Evolutionary conservation across 352 stramenopile species (phyloP).

Genomic region (Phytophthora sansomeana): DNA sequence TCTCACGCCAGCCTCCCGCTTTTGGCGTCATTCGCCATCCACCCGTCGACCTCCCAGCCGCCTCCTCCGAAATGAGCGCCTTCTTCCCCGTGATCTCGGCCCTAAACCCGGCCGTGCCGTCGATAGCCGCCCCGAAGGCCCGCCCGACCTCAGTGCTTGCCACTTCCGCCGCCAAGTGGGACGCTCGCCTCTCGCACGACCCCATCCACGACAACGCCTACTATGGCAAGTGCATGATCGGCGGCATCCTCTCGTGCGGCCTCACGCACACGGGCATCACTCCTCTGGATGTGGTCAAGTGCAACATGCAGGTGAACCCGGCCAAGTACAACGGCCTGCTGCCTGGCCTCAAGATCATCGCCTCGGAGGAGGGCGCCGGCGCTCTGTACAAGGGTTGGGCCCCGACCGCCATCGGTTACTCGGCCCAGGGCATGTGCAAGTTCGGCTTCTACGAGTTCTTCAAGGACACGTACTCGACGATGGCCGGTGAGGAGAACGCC

Average conservation of each 20-base stretch:
- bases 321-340: conserved; percentile 87
- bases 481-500: conserved; percentile 92
- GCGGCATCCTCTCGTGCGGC: conserved; percentile 92
- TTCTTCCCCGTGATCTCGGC: conserved; percentile 85
- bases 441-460: conserved; percentile 97
- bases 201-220: conserved; percentile 90
- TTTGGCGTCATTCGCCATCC: conserved; percentile 72
- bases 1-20: conserved; percentile 14
- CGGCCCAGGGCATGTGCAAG: conserved; percentile 91
- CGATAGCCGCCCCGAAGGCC: conserved; percentile 43
- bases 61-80: conserved; percentile 58
- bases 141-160: conserved; percentile 57
- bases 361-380: conserved; percentile 81
- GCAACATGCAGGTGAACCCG: conserved; percentile 95
- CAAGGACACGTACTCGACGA: conserved; percentile 94
- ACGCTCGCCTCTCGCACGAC: conserved; percentile 81
- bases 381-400: conserved; percentile 94
- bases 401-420: conserved; percentile 94
- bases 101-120: conserved; percentile 68
- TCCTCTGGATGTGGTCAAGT: conserved; percentile 95
- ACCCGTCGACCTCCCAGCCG: conserved; percentile 49
- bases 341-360: conserved; percentile 87
- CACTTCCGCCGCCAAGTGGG: conserved; percentile 85
- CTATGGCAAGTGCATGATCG: conserved; percentile 96
- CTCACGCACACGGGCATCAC: conserved; percentile 94